Conservation (phyloP, 768 basidiomycete genomes). For the Lentinus tigrinus region DNA sequence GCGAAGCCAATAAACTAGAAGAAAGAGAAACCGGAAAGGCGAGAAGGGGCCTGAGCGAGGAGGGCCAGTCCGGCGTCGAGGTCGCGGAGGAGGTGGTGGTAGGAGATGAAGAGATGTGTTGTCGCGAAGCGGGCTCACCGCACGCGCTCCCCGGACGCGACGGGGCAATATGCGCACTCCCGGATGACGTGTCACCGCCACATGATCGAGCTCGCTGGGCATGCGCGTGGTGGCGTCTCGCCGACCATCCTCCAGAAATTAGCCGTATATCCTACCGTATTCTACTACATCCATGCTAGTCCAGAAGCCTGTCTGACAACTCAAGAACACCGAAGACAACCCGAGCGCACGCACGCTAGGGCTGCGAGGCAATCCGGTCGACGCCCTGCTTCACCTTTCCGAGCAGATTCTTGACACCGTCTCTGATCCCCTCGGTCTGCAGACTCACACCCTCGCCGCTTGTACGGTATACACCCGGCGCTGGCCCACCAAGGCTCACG, state of each 20-base stretch:
- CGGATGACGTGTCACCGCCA: slow-evolving; percentile 21
- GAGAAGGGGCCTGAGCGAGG: not conserved
- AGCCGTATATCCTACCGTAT: slow-evolving; percentile 13
- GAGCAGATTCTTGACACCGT: slow-evolving; percentile 84
- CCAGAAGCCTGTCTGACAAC: not conserved
- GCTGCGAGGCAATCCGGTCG: slow-evolving; percentile 49
- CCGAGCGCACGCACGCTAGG: slow-evolving; percentile 8
- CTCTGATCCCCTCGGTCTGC: slow-evolving; percentile 85
- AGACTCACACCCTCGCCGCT: slow-evolving; percentile 66
- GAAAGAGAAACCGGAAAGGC: slow-evolving; percentile 6
- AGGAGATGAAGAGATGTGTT: not conserved
- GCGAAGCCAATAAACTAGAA: slow-evolving; percentile 18
- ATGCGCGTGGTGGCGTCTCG: slow-evolving; percentile 5
- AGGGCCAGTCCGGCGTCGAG: not conserved
- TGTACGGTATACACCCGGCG: slow-evolving; percentile 82
- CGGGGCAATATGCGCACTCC: slow-evolving; percentile 11
- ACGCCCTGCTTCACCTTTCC: slow-evolving; percentile 89
- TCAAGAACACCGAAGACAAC: slow-evolving; percentile 5
- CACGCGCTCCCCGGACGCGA: not conserved
- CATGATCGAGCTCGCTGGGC: slow-evolving; percentile 13
- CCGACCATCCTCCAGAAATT: slow-evolving; percentile 21
- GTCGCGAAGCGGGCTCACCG: slow-evolving; percentile 3
- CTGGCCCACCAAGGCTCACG: slow-evolving; percentile 87
- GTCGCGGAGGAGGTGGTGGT: slow-evolving; percentile 1
- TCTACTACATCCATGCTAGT: not conserved